These are phyloP conservation scores for Pseudocercospora macadamiae DNA, from an alignment of 2,329 filamentous ascomycete species.

Conservation along the genomic window DNA sequence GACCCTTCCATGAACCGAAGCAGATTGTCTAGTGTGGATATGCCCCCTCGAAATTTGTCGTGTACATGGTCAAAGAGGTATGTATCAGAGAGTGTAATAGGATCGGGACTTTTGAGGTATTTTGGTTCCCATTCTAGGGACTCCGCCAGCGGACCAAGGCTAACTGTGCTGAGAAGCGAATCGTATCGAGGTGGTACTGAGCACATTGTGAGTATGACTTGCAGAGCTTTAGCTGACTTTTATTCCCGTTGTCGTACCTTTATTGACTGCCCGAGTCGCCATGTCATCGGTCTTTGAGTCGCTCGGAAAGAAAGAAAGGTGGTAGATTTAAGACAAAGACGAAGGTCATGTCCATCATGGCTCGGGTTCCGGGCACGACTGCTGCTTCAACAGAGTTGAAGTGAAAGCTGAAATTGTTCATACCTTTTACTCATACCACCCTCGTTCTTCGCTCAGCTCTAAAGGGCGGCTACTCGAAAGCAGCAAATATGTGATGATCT, in stretches of 20 bases:
- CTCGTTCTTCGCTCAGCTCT: background rate
- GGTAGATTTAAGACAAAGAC: background rate
- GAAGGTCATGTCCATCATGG: too few species aligned
- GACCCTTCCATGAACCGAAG: conserved; percentile 19
- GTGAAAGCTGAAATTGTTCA: too few species aligned
- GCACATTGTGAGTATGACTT: background rate
- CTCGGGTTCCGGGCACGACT: too few species aligned
- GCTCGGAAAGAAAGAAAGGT: background rate
- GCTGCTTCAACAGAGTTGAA: too few species aligned
- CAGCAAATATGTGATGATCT: background rate
- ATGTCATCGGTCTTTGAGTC: background rate
- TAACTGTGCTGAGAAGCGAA: background rate
- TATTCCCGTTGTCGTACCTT: background rate
- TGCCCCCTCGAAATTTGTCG: conserved; percentile 17
- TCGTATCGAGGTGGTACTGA: background rate
- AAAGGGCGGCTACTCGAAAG: background rate
- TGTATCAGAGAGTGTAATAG: conserved; percentile 7
- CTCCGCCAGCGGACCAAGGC: background rate
- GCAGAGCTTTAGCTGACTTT: background rate
- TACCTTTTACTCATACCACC: too few species aligned
- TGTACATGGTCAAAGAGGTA: conserved; percentile 22
- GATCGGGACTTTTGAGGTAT: background rate
- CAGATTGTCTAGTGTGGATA: conserved; percentile 21
- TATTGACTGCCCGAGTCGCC: background rate
- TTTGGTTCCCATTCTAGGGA: background rate